These are phyloP conservation scores for Ustilago tritici DNA, from an alignment of 1,284 basidiomycete genomes.

Conservation along the genomic window DNA sequence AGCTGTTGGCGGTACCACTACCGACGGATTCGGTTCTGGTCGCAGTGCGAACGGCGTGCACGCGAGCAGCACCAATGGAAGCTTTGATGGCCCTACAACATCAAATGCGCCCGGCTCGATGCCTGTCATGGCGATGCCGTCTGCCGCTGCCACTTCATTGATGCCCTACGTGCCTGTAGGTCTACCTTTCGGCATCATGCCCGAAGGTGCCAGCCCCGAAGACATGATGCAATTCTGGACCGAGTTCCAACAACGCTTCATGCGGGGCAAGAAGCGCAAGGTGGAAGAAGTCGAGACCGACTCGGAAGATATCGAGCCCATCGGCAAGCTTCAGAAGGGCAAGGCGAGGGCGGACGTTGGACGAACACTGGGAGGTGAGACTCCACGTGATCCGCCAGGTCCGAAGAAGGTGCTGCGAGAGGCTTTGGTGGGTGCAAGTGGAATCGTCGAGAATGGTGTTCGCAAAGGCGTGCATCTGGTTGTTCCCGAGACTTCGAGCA, in stretches of 20 bases:
- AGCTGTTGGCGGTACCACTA: constrained; percentile 42
- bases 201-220: constrained; percentile 38
- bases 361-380: constrained; percentile 80
- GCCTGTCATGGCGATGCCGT: constrained; percentile 13
- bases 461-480: constrained; percentile 33
- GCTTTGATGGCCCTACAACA: constrained; percentile 8
- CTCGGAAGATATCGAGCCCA: constrained; percentile 47
- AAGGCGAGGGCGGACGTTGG: constrained; percentile 61
- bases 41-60: constrained; percentile 26
- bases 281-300: constrained; percentile 30
- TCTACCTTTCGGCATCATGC: constrained; percentile 50
- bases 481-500: constrained; percentile 48
- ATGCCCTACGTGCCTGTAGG: constrained; percentile 40
- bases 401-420: constrained; percentile 74
- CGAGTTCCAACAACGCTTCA: constrained; percentile 47
- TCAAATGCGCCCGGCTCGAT: constrained; percentile 7
- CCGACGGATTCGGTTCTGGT: constrained; percentile 32
- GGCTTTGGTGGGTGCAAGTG: constrained; percentile 23
- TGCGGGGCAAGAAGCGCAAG: constrained; percentile 51
- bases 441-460: constrained; percentile 45
- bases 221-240: constrained; percentile 56
- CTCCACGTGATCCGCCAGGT: constrained; percentile 73
- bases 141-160: constrained; percentile 28
- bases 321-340: constrained; percentile 46
- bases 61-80: constrained; percentile 22